Evolutionary conservation across 371 early-diverging fungal species (phyloP), one percentile per base, ranked within the genome.

Genomic region (Apophysomyces elegans): DNA sequence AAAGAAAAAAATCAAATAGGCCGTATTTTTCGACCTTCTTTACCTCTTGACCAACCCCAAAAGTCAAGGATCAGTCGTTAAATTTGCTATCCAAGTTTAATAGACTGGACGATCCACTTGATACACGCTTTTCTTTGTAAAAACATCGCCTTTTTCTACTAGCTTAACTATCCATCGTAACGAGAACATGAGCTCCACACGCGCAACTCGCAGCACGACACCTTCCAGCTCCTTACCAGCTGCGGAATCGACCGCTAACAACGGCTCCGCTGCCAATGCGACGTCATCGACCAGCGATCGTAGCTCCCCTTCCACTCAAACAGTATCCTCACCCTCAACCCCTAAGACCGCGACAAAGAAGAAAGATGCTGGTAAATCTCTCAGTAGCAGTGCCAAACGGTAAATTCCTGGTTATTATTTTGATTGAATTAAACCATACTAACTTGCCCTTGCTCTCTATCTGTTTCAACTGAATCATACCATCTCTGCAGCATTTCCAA

Each of bases 401-500:
- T 83, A 76, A 72, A 65, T 26, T 67, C 11, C 37, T 61, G 37
- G 54, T 4, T 50, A 45, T 21, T 50, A 14, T 47, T 45, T 18
- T 50, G 59, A 37, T n/a, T 46, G 44, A 45, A 37, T 46, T 41
- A 12, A 9, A 14, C 37, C 18, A 37, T 44, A 35, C 38, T 37
- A 38, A 63, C 35, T 37, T 50, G 37, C 1, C 44, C 44, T 67
- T n/a, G 54, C 36, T 37, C 56, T 18, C 13, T 41, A 41, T 61
- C 18, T 41, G 18, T 41, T 7, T 56, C 54, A 16, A 50, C 54
- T 21, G 18, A 50, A 26, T 9, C 54, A 5, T 21, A 26, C 54
- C 54, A 50, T 60, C 21, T 46, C 38, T 61, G 50, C 75, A 94
- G 95, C 70, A 94, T 97, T 64, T 94, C 94, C 65, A 96, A 95